Evolutionary conservation across 1,284 basidiomycete genomes (phyloP).

Genomic region (Puccinia triticina): DNA sequence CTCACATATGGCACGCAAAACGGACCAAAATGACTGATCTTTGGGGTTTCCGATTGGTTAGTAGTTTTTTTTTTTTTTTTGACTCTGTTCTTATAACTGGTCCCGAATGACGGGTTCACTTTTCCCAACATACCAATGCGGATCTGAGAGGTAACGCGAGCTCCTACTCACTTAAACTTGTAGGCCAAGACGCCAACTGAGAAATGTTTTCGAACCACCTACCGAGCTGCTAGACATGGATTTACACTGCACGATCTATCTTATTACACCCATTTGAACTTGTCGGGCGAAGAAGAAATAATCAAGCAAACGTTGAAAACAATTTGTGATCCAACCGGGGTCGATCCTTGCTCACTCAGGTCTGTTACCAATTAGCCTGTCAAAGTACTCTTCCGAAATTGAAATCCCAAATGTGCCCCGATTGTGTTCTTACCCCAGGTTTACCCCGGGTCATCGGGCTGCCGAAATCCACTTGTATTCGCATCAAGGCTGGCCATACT

Average conservation of each 20-base stretch:
- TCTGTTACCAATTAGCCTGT: background rate
- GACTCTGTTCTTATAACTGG: too few relatives aligned
- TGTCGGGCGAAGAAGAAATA: slow-evolving; percentile 68
- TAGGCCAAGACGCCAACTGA: slow-evolving; percentile 80
- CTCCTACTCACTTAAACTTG: background rate
- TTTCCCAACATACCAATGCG: background rate
- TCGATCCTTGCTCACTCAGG: slow-evolving; percentile 48
- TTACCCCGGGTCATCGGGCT: slow-evolving; percentile 64
- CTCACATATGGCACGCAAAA: slow-evolving; percentile 91
- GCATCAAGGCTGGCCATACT: slow-evolving; percentile 67
- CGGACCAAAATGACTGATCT: slow-evolving; percentile 85
- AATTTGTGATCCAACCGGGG: slow-evolving; percentile 54
- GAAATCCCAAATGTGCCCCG: slow-evolving; percentile 9
- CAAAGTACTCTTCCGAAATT: background rate
- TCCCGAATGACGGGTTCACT: background rate
- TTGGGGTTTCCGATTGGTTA: slow-evolving; percentile 83
- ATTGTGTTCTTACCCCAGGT: slow-evolving; percentile 62
- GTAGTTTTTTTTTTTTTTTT: slow-evolving; percentile 53
- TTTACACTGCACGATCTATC: slow-evolving; percentile 85
- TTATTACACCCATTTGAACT: slow-evolving; percentile 74
- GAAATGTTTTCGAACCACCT: slow-evolving; percentile 83
- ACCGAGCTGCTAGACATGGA: slow-evolving; percentile 76
- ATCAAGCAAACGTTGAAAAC: slow-evolving; percentile 66
- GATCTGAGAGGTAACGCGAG: background rate
- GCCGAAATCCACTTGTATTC: slow-evolving; percentile 59